Evolutionary conservation across 2,329 filamentous ascomycete genomes (phyloP).

Genomic region (Botrytis aclada): DNA sequence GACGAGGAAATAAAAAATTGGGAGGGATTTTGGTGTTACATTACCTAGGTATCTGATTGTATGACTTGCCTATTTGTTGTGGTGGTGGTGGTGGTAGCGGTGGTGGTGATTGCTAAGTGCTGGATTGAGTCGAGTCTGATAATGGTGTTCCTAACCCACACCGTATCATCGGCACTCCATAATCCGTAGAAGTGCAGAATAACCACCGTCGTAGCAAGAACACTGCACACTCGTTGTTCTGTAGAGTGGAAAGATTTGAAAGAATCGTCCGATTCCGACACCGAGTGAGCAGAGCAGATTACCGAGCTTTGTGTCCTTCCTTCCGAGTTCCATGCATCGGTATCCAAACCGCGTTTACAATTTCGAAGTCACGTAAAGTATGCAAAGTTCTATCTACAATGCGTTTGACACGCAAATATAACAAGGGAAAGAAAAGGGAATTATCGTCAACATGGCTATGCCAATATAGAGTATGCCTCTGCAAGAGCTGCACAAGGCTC

Average conservation of each 20-base stretch:
- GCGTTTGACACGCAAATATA: slow-evolving; percentile 16
- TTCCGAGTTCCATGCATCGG: slow-evolving; percentile 12
- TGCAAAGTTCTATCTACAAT: slow-evolving; percentile 21
- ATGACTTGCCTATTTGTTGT: slow-evolving; percentile 18
- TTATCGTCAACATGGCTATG: not conserved
- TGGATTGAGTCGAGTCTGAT: slow-evolving; percentile 12
- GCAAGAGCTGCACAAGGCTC: not conserved
- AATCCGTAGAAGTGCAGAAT: not conserved
- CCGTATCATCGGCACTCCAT: not conserved
- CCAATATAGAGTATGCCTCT: not conserved
- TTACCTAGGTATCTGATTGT: slow-evolving; percentile 19
- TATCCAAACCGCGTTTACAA: slow-evolving; percentile 19
- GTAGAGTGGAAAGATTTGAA: not conserved
- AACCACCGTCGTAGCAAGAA: not conserved
- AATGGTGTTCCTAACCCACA: not conserved
- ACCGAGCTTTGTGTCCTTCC: slow-evolving; percentile 17
- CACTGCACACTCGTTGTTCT: slow-evolving; percentile 14
- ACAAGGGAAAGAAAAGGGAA: slow-evolving; percentile 1
- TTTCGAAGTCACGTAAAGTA: slow-evolving; percentile 18
- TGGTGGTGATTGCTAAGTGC: not conserved
- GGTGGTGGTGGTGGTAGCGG: not conserved
- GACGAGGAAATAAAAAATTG: slow-evolving; percentile 6
- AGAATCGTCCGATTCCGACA: slow-evolving; percentile 5
- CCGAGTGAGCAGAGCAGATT: slow-evolving; percentile 13
- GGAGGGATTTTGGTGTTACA: slow-evolving; percentile 18